Base-by-base conservation (phyloP, 176 grass and related monocot genomes). In the Thinopyrum elongatum region DNA sequence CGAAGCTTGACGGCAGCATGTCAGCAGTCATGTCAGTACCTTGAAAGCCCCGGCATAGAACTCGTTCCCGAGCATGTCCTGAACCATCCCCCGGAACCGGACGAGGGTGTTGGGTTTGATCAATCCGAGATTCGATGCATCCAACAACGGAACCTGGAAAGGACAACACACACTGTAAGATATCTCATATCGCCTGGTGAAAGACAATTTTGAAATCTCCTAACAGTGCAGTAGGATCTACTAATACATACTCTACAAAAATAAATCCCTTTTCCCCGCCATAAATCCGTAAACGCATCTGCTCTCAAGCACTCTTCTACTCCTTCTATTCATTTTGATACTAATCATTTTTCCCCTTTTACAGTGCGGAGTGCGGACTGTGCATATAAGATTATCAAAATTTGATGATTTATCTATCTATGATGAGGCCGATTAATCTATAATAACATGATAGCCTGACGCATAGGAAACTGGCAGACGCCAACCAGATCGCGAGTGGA, bases 51-150 rank as follows among this genome's bases (percentile, higher is more conserved):
- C 97, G 51, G 94, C 82, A 30, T 95, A 98, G 57, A 91, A 90
- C 17, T 98, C 97, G 74, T 91, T 98, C 5, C 97, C 97, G 1
- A 98, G 88, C 92, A 98, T 98, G 76, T 98, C 97, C 88, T 98
- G 97, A 62, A 98, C 90, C 97, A 95, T 98, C 46, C 94, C 97
- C 27, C 88, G 76, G 55, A 91, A 95, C 19, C 97, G 84, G 23
- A 98, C 92, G 2, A 95, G 92, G 13, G 97, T 95, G 72, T 98
- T 98, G n/a, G 93, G 97, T 28, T 86, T 89, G 86, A 98, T 91
- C 80, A 93, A 84, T 70, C 85, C 89, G 42, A 88, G 77, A 68
- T 79, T 94, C 21, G 86, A 92, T 6, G 79, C 90, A 82, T 98
- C 85, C 34, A 98, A 75, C 81, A 95, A 77, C 2, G 97, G 97